These are phyloP conservation scores for Russula foetens DNA, from an alignment of 768 basidiomycete species.

Conservation along the genomic window DNA sequence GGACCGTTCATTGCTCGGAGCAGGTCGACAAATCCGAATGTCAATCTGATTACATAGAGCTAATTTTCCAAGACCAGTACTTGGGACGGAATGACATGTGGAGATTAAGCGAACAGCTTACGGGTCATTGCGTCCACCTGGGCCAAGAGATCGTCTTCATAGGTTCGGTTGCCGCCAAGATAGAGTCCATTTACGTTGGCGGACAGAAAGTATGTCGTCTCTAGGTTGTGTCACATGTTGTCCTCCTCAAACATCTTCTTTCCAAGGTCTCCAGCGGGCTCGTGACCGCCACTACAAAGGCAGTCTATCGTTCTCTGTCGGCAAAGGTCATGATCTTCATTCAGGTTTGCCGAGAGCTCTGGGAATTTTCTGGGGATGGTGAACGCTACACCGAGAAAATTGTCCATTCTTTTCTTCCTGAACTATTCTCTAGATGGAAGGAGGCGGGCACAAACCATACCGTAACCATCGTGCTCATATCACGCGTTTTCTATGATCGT, in stretches of 20 bases:
- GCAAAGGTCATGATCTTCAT: slow-evolving; percentile 92
- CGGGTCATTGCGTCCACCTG: slow-evolving; percentile 71
- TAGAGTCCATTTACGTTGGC: slow-evolving; percentile 67
- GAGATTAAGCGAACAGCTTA: slow-evolving; percentile 77
- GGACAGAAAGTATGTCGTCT: slow-evolving; percentile 48
- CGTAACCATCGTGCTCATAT: slow-evolving; percentile 90
- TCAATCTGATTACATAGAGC: slow-evolving; percentile 74
- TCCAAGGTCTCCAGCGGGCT: slow-evolving; percentile 71
- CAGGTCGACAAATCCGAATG: slow-evolving; percentile 61
- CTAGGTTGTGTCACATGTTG: background rate
- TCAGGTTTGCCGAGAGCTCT: slow-evolving; percentile 92
- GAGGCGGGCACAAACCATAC: slow-evolving; percentile 84
- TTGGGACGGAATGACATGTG: slow-evolving; percentile 96
- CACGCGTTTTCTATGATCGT: slow-evolving; percentile 82
- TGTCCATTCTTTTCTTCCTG: slow-evolving; percentile 92
- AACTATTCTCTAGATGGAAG: slow-evolving; percentile 79
- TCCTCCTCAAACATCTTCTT: background rate
- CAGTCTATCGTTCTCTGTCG: slow-evolving; percentile 83
- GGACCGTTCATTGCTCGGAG: background rate
- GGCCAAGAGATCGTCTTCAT: slow-evolving; percentile 84
- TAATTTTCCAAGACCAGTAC: slow-evolving; percentile 93
- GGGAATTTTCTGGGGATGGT: slow-evolving; percentile 95
- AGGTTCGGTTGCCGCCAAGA: slow-evolving; percentile 73
- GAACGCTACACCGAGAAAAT: slow-evolving; percentile 96
- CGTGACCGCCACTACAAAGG: slow-evolving; percentile 75